Evolutionary conservation across 495 filamentous ascomycete species (phyloP).

Genomic region (Lepraria neglecta): DNA sequence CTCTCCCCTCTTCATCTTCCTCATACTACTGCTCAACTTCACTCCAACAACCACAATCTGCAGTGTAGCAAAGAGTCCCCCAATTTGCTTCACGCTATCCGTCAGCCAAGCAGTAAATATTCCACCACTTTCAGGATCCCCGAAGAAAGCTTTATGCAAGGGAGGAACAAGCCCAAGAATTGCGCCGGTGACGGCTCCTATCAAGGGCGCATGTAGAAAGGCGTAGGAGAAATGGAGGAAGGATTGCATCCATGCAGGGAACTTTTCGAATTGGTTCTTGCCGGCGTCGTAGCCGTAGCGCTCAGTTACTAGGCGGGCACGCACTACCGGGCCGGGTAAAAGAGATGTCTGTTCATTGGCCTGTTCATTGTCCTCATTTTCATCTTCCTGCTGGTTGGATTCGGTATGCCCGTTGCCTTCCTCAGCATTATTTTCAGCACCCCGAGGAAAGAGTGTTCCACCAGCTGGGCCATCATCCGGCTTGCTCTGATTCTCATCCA

Average conservation of each 20-base stretch:
- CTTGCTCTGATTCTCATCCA: constrained; percentile 29
- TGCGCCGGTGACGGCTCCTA: constrained; percentile 57
- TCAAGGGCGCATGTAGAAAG: constrained; percentile 59
- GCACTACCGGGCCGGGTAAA: constrained; percentile 36
- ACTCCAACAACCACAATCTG: constrained; percentile 70
- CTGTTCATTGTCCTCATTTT: constrained; percentile 24
- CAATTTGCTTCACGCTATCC: constrained; percentile 56
- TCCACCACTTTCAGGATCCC: constrained; percentile 54
- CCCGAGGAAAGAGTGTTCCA: constrained; percentile 9
- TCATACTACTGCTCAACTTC: constrained; percentile 51
- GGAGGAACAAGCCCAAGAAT: constrained; percentile 57
- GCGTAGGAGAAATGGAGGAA: constrained; percentile 42
- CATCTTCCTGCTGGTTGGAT: constrained; percentile 25
- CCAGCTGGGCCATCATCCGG: constrained; percentile 24
- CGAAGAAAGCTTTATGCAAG: constrained; percentile 64
- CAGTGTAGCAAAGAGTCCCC: constrained; percentile 62
- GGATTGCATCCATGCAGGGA: constrained; percentile 35
- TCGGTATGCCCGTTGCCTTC: constrained; percentile 23
- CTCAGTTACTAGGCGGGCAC: constrained; percentile 24
- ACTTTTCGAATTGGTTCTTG: constrained; percentile 34
- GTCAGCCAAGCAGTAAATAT: constrained; percentile 69
- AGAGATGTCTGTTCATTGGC: constrained; percentile 47
- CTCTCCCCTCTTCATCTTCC: constrained; percentile 46
- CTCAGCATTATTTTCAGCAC: constrained; percentile 26
- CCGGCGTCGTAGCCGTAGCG: constrained; percentile 28